Conservation (phyloP, 768 basidiomycete genomes). For the Termitomyces heimii region DNA sequence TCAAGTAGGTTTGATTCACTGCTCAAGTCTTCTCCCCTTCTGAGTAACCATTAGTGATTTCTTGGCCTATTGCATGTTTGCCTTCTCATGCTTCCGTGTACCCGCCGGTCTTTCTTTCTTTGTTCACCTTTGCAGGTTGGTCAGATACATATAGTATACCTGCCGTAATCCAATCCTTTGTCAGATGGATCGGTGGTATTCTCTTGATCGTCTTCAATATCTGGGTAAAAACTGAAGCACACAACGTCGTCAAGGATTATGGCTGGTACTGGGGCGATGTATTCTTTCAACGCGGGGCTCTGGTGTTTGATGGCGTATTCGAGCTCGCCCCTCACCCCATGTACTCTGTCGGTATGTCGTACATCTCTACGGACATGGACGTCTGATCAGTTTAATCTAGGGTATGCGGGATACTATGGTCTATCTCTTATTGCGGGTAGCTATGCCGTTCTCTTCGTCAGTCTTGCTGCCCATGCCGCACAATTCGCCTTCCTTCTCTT, state of each 20-base stretch:
- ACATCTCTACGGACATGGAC: not conserved
- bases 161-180: slow-evolving; percentile 3
- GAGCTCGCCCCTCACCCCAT: slow-evolving; percentile 92
- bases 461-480: slow-evolving; percentile 89
- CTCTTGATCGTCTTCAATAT: slow-evolving; percentile 90
- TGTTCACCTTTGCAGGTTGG: slow-evolving; percentile 74
- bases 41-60: slow-evolving; percentile 65
- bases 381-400: slow-evolving; percentile 26
- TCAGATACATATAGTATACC: not conserved
- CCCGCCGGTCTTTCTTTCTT: slow-evolving; percentile 68
- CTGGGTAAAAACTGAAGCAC: slow-evolving; percentile 98
- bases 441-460: slow-evolving; percentile 88
- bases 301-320: slow-evolving; percentile 98
- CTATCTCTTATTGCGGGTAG: slow-evolving; percentile 86
- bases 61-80: slow-evolving; percentile 91
- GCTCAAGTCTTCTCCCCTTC: not conserved
- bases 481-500: slow-evolving; percentile 95
- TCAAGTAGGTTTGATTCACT: slow-evolving; percentile 61
- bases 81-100: slow-evolving; percentile 86
- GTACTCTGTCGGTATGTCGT: slow-evolving; percentile 73
- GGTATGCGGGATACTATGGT: slow-evolving; percentile 98
- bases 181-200: slow-evolving; percentile 83
- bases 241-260: slow-evolving; percentile 96
- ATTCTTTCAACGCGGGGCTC: slow-evolving; percentile 87
- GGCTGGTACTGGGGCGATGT: slow-evolving; percentile 98